Percentiles rank a stretch among this genome's conserved stretches.
Conservation (phyloP, 2,329 filamentous ascomycete species). For the Aspergillus alliaceus region DNA sequence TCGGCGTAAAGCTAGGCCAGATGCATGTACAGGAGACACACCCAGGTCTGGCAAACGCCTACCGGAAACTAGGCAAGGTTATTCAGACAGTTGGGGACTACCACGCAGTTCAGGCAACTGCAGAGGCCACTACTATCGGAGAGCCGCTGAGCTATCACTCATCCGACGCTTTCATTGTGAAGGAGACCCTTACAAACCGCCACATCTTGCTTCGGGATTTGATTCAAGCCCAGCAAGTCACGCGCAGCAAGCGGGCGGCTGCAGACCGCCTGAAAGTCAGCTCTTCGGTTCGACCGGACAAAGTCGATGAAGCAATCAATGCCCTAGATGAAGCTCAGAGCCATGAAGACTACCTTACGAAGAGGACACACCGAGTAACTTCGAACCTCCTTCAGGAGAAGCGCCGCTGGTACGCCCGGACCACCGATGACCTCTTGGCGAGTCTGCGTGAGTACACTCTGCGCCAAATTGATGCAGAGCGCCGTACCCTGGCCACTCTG, state of each 20-base stretch:
- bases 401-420: slow-evolving; percentile 85
- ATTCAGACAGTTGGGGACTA: slow-evolving; percentile 93
- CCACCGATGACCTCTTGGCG: slow-evolving; percentile 76
- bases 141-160: slow-evolving; percentile 95
- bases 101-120: slow-evolving; percentile 93
- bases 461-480: slow-evolving; percentile 92
- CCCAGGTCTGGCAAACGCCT: slow-evolving; percentile 81
- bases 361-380: slow-evolving; percentile 87
- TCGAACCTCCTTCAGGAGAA: slow-evolving; percentile 85
- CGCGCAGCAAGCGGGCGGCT: slow-evolving; percentile 77
- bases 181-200: slow-evolving; percentile 95
- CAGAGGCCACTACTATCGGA: slow-evolving; percentile 89
- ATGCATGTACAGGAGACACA: slow-evolving; percentile 92
- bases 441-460: slow-evolving; percentile 90
- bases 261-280: slow-evolving; percentile 86
- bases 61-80: slow-evolving; percentile 90
- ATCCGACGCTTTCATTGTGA: slow-evolving; percentile 94
- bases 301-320: slow-evolving; percentile 95
- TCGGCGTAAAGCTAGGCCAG: slow-evolving; percentile 82
- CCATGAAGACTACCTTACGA: slow-evolving; percentile 75
- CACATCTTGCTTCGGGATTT: slow-evolving; percentile 95
- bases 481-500: slow-evolving; percentile 85
- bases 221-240: slow-evolving; percentile 82
- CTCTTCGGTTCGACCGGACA: slow-evolving; percentile 85
- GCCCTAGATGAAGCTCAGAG: slow-evolving; percentile 83